These are phyloP conservation scores for Pleurotus sapidus DNA, from an alignment of 768 basidiomycete species.

Conservation along the genomic window DNA sequence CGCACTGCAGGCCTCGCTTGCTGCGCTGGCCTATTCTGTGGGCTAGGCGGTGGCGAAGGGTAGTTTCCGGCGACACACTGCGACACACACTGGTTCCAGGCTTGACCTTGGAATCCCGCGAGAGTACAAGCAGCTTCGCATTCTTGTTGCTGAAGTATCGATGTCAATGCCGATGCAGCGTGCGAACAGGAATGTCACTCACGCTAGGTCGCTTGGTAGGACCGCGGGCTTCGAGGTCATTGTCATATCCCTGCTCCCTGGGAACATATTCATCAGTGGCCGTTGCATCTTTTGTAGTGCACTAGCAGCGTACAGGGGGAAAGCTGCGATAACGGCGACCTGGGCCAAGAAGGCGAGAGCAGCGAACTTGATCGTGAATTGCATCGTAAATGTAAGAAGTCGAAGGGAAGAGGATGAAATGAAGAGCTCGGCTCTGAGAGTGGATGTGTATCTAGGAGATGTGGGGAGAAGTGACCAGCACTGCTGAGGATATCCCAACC, in stretches of 20 bases:
- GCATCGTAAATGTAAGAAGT: neutral
- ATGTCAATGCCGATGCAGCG: too few species aligned
- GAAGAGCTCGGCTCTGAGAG: constrained; percentile 1
- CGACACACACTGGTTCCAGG: neutral
- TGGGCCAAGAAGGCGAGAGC: neutral
- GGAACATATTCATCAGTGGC: too few species aligned
- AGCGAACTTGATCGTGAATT: neutral
- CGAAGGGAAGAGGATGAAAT: neutral
- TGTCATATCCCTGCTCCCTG: neutral
- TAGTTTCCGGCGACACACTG: neutral
- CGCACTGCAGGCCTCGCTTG: neutral
- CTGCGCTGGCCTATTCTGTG: neutral
- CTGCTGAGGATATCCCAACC: neutral
- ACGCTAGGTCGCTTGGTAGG: neutral
- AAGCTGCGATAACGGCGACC: neutral
- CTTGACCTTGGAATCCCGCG: neutral
- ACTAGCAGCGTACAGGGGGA: neutral
- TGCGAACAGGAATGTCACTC: neutral
- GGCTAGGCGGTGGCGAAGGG: neutral
- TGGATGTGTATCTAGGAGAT: neutral
- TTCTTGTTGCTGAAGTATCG: neutral
- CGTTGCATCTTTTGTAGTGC: neutral
- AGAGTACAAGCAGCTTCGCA: neutral
- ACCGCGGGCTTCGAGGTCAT: neutral
- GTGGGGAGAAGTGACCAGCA: constrained; percentile 8